phyloP scores from a whole-genome alignment of 2,329 filamentous ascomycete species.

The Xylariaceae sp. region DNA sequence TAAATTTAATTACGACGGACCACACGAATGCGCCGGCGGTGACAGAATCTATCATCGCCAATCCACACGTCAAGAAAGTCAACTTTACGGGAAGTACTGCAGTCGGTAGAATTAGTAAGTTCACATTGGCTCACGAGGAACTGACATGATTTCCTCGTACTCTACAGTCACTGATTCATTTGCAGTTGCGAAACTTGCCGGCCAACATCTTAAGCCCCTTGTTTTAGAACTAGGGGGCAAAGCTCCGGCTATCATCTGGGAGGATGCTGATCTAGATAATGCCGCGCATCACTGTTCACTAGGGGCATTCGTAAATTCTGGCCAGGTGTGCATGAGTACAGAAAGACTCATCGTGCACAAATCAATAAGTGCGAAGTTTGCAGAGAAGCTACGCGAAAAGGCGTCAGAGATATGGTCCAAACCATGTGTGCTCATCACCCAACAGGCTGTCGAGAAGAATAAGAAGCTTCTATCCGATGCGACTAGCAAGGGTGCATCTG shows the following conservation, averaged over 20 bases:
- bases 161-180: neutral
- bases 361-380: conserved; percentile 52
- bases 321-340: conserved; percentile 69
- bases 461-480: conserved; percentile 51
- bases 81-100: conserved; percentile 69
- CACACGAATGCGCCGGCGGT: conserved; percentile 56
- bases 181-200: conserved; percentile 54
- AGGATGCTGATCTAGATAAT: conserved; percentile 63
- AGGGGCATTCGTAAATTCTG: conserved; percentile 60
- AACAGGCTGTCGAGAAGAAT: conserved; percentile 29
- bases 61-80: conserved; percentile 61
- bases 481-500: conserved; percentile 54
- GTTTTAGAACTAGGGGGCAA: conserved; percentile 71
- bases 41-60: conserved; percentile 59
- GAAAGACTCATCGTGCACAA: conserved; percentile 65
- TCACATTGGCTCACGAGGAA: neutral
- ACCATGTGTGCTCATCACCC: conserved; percentile 29
- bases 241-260: conserved; percentile 62
- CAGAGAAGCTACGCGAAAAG: conserved; percentile 29
- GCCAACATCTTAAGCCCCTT: conserved; percentile 64
- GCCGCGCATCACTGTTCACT: conserved; percentile 58
- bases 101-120: conserved; percentile 56
- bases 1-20: conserved; percentile 62
- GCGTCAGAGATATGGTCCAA: conserved; percentile 29
- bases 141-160: neutral